phyloP scores from a whole-genome alignment of 164 flowering plant species.

The Sedum album region DNA sequence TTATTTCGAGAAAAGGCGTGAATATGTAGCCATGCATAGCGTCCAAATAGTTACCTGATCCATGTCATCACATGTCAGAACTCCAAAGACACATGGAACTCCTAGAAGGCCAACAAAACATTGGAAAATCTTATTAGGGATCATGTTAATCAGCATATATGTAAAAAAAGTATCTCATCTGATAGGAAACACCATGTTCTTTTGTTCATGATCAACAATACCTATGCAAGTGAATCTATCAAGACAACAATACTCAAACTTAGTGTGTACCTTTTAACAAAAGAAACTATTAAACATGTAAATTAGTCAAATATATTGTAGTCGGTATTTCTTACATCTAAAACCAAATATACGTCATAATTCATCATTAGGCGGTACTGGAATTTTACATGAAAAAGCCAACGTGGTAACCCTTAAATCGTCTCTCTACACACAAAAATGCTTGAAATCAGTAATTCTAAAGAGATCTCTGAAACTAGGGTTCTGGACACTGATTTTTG shows the following conservation, averaged over 20 bases:
- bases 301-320: neutral
- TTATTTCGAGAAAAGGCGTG: neutral
- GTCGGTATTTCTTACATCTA: neutral
- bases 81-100: constrained; percentile 92
- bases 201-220: neutral
- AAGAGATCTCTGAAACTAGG: neutral
- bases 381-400: neutral
- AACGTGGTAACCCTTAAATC: neutral
- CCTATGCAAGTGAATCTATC: neutral
- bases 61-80: constrained; percentile 85
- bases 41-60: constrained; percentile 60
- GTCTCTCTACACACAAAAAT: neutral
- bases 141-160: neutral
- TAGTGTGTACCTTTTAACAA: neutral
- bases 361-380: neutral
- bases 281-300: neutral
- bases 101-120: constrained; percentile 33
- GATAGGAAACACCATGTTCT: neutral
- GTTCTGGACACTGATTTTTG: neutral
- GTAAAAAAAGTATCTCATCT: neutral
- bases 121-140: neutral
- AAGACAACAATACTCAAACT: neutral
- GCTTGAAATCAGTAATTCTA: neutral
- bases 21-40: neutral
- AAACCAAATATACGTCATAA: neutral